These are phyloP conservation scores for Falciphora oryzae DNA, from an alignment of 2,329 filamentous ascomycete genomes.

Conservation along the genomic window DNA sequence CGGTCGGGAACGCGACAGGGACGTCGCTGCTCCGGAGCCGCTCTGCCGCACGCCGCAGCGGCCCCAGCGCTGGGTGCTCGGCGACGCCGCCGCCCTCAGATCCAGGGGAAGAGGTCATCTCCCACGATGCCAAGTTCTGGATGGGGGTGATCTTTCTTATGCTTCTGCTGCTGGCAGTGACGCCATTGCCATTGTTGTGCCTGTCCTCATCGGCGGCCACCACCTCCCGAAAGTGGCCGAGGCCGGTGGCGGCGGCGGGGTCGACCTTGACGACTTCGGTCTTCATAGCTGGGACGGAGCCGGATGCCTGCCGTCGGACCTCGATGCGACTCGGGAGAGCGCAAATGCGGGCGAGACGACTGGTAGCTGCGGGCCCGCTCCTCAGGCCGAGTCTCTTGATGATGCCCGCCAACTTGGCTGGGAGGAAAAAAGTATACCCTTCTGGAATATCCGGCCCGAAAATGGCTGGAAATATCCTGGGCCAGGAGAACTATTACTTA, in stretches of 20 bases:
- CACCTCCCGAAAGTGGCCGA: conserved; percentile 16
- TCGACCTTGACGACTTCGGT: conserved; percentile 19
- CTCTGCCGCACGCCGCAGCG: conserved; percentile 58
- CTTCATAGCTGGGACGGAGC: conserved; percentile 13
- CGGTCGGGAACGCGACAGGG: conserved; percentile 92
- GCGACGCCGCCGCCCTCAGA: conserved; percentile 10
- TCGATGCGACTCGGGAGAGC: not conserved
- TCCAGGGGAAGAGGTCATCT: conserved; percentile 22
- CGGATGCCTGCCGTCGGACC: not conserved
- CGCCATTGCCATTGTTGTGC: not conserved
- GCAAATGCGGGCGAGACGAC: not conserved
- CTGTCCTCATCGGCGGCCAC: not conserved
- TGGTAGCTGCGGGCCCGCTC: not conserved
- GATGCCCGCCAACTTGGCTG: conserved; percentile 4
- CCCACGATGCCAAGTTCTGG: conserved; percentile 32
- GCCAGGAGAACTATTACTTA: not conserved
- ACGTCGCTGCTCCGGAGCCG: conserved; percentile 59
- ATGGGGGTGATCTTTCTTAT: conserved; percentile 13
- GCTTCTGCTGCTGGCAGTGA: not conserved
- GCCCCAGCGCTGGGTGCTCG: conserved; percentile 25
- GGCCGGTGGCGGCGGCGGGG: conserved; percentile 9
- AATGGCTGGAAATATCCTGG: not conserved
- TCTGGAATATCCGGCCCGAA: too few species aligned
- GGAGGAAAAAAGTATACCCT: not conserved
- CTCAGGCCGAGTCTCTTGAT: not conserved